Percentiles rank a stretch among this genome's conserved stretches.
phyloP scores from a whole-genome alignment of 2,329 filamentous ascomycete genomes.

The Exophiala alcalophila region DNA sequence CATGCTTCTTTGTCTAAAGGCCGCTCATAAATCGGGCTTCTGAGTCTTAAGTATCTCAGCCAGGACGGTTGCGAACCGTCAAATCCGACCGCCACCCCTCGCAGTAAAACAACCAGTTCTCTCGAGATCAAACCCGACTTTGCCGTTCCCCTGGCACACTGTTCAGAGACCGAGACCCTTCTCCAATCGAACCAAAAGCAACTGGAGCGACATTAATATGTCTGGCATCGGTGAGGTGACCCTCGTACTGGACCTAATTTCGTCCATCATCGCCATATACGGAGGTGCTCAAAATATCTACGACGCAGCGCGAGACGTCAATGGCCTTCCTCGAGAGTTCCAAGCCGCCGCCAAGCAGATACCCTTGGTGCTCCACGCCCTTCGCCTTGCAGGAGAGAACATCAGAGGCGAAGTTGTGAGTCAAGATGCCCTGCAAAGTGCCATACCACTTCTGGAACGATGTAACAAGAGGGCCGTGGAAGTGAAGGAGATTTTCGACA shows the following conservation, averaged over 20 bases:
- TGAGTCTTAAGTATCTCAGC: no score
- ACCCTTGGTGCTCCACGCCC: conserved; percentile 5
- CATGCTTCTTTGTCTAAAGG: no score
- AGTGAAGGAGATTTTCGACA: conserved; percentile 16
- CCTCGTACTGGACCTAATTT: conserved; percentile 6
- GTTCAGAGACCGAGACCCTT: no score
- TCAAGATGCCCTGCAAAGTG: background rate
- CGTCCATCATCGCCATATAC: conserved; percentile 7
- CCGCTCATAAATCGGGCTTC: no score
- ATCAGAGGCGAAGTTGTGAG: background rate
- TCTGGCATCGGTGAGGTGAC: conserved; percentile 1
- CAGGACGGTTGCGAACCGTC: no score
- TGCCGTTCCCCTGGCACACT: no score
- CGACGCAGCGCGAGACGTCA: conserved; percentile 3
- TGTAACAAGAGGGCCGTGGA: conserved; percentile 10
- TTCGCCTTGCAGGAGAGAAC: conserved; percentile 8
- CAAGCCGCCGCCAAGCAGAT: conserved; percentile 10
- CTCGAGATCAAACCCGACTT: no score
- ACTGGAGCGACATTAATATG: background rate
- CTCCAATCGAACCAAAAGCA: background rate
- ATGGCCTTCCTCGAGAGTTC: conserved; percentile 8
- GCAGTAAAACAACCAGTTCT: no score
- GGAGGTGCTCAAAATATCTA: conserved; percentile 10
- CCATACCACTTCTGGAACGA: conserved; percentile 3
- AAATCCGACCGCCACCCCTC: no score